These are phyloP conservation scores for Graphilbum fragrans DNA, from an alignment of 2,329 filamentous ascomycete genomes.

Conservation along the genomic window DNA sequence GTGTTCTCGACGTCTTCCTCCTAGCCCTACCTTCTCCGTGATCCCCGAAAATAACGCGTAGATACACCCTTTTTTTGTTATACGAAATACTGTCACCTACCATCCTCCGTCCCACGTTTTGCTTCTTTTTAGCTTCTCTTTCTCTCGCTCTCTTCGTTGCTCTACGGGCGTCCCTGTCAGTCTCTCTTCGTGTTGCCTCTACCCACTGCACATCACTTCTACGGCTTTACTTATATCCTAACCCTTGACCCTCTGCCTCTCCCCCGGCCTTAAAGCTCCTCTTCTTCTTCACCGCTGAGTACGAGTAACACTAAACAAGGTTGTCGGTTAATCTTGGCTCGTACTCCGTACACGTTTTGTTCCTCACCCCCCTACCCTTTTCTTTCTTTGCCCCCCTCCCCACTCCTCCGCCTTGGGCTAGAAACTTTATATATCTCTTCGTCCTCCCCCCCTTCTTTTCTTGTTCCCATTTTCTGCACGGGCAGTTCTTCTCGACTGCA, in stretches of 20 bases:
- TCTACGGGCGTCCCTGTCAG: not conserved
- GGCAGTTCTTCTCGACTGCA: no score
- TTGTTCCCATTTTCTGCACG: not conserved
- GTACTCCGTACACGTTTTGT: not conserved
- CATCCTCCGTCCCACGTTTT: constrained; percentile 5
- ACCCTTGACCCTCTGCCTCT: not conserved
- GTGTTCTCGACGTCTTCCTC: no score
- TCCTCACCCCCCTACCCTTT: not conserved
- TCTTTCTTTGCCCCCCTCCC: not conserved
- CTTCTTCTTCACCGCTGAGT: not conserved
- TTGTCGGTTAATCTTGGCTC: not conserved
- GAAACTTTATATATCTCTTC: not conserved
- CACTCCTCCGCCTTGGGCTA: not conserved
- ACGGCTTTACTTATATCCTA: not conserved
- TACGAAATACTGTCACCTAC: constrained; percentile 9
- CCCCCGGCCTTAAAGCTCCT: not conserved
- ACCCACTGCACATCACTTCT: not conserved
- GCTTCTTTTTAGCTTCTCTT: not conserved
- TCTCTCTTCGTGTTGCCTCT: not conserved
- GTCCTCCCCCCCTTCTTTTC: not conserved
- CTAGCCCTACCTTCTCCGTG: not conserved
- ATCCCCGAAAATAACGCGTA: not conserved
- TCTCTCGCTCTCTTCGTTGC: not conserved
- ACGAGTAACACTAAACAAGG: not conserved
- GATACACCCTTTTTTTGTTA: constrained; percentile 2